Base-by-base conservation (phyloP, 2,329 filamentous ascomycete species). In the Rutstroemia sp. region DNA sequence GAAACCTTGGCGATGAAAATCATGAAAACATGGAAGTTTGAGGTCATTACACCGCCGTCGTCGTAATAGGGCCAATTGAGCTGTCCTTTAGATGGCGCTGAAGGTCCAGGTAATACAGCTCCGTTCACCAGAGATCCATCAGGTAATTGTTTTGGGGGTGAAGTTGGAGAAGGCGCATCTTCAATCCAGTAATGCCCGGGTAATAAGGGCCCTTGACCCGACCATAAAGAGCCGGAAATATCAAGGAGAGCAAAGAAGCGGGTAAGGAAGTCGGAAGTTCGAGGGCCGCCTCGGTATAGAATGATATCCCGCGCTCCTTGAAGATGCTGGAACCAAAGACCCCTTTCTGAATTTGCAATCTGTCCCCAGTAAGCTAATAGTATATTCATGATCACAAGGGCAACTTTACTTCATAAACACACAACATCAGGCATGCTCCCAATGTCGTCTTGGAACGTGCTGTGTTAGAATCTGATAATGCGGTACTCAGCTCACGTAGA, bases 151-250 rank as follows among this genome's bases (percentile, higher is more conserved):
- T 18, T 42, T n/a, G 39, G n/a, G 2, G 16, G 3, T 34, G 25
- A 34, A 7, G 23, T 34, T 37, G 18, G 46, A 25, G 46, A 9
- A 6, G 47, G 49, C 2, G 42, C 59, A 47, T 64, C 58, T 23
- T 65, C 65, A 16, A 69, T 47, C 66, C 66, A 69, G 41, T 69
- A 69, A 38, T 66, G 65, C 6, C 66, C 66, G 57, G 63, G 58
- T 5, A 69, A 39, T 16, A 69, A 59, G 9, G 66, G 62, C 14
- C 64, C 65, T n/a, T 56, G 58, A 6, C 65, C 62, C 14, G 65
- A 62, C 37, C 58, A 65, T 1, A 69, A 51, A 6, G 65, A 65
- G 3, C 66, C 66, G 10, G 66, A 69, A 18, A 68, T 60, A 54
- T 69, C 66, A 4, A 69, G 63, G 2, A 68, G 54, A 4, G 66